Evolutionary conservation across 805 yeast species (phyloP), one percentile per base, ranked within the genome.

Genomic region (Yarrowia hollandica): DNA sequence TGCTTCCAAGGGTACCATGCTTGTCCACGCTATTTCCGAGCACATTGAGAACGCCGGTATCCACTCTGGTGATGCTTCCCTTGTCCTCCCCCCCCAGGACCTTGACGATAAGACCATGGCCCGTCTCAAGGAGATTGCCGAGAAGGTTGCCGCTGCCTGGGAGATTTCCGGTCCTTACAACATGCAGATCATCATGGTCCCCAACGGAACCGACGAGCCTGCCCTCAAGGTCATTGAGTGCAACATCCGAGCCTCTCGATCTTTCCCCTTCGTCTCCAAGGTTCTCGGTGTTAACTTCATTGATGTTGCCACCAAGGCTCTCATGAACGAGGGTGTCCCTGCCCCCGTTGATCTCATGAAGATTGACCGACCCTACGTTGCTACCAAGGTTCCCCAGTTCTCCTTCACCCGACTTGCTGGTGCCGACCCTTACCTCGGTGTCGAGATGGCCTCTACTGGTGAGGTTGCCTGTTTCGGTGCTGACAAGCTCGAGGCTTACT

Each of bases 391-490:
- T 59, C 99, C 99, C 48, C 99, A 94, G 77, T 94, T 94, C 76
- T 92, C 98, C 7, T 94, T 94, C 79, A 91, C 98, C 35, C 85
- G 99, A 78, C 80, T 94, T 69, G 97, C 98, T 16, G 99, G 99
- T 65, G 99, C 99, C 54, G 99, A 94, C 74, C 99, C 99, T 64
- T 91, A 88, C 81, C 80, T 94, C 71, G 99, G 99, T 64, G 99
- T 94, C 65, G 99, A 94, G 78, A 94, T 94, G 99, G 86, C 98
- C 6, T 91, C 98, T 11, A 94, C 99, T 56, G 99, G 99, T 74
- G 99, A 94, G 77, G 88, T 94, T 71, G 99, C 99, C 26, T 88
- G 97, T 72, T 94, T 94, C 71, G 99, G 99, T 67, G 78, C 78
- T 63, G 86, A 89, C 73, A 73, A 86, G 63, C 68, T 80, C 60